phyloP scores from a whole-genome alignment of 2,329 filamentous ascomycete species.

The Pseudogymnoascus sp. region DNA sequence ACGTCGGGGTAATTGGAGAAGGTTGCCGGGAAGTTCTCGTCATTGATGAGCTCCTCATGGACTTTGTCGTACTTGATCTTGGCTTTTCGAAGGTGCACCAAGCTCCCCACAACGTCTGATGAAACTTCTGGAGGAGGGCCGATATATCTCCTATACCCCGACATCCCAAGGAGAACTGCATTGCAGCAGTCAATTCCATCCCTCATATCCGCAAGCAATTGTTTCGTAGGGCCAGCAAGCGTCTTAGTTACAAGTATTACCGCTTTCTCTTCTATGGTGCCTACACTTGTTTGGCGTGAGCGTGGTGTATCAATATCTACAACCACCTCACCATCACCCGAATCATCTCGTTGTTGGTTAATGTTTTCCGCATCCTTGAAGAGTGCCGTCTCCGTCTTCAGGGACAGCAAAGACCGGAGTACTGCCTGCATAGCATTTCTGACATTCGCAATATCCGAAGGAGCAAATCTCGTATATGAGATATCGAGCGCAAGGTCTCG shows the following conservation, averaged over 20 bases:
- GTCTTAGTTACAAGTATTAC: conserved; percentile 26
- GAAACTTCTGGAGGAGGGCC: conserved; percentile 37
- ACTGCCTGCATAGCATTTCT: conserved; percentile 49
- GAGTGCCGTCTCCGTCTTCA: conserved; percentile 41
- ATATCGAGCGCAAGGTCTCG: conserved; percentile 49
- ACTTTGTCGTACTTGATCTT: conserved; percentile 40
- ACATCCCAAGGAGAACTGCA: conserved; percentile 46
- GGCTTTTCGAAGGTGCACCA: conserved; percentile 35
- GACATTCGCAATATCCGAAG: conserved; percentile 41
- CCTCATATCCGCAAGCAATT: conserved; percentile 40
- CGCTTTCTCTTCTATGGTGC: conserved; percentile 24
- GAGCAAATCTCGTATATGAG: conserved; percentile 45
- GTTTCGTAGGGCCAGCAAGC: conserved; percentile 40
- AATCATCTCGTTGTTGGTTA: neutral
- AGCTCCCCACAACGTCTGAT: conserved; percentile 33
- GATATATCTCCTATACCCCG: conserved; percentile 40
- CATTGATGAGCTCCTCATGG: conserved; percentile 40
- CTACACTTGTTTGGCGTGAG: conserved; percentile 20
- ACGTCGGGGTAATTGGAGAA: conserved; percentile 42
- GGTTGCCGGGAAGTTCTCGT: conserved; percentile 36
- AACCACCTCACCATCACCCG: conserved; percentile 25
- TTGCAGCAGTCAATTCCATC: conserved; percentile 39
- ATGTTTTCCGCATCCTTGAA: conserved; percentile 30
- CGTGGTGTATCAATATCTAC: conserved; percentile 30
- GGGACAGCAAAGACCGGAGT: conserved; percentile 43